Conservation (phyloP, 2,329 filamentous ascomycete genomes). For the Dryadomyces quercus-mongolicae region DNA sequence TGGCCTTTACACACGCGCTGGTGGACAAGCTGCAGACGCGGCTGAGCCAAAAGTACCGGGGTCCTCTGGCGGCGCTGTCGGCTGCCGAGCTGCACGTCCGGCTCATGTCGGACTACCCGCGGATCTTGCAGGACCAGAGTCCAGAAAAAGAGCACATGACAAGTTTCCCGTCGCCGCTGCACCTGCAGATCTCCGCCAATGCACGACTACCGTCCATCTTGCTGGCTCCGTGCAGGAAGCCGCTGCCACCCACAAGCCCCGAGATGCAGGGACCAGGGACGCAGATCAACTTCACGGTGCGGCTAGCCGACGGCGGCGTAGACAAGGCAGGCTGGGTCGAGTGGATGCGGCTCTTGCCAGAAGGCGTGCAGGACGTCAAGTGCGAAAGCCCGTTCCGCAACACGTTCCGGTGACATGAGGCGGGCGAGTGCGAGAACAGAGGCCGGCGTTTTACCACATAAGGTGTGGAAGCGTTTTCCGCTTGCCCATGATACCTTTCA, state of each 20-base stretch:
- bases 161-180: conserved; percentile 41
- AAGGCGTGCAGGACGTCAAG: conserved; percentile 41
- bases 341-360: conserved; percentile 46
- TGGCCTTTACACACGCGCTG: conserved; percentile 39
- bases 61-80: conserved; percentile 28
- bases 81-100: conserved; percentile 37
- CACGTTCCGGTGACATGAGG: conserved; percentile 24
- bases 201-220: conserved; percentile 43
- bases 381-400: conserved; percentile 36
- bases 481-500: too few species aligned
- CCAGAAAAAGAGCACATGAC: conserved; percentile 33
- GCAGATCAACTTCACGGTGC: conserved; percentile 37
- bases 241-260: conserved; percentile 27
- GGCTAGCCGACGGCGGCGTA: conserved; percentile 36
- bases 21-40: conserved; percentile 36
- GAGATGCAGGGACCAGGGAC: conserved; percentile 23
- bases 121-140: conserved; percentile 35
- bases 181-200: conserved; percentile 43
- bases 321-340: conserved; percentile 43
- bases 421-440: not conserved
- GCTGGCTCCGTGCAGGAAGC: conserved; percentile 34
- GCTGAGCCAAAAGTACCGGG: conserved; percentile 29
- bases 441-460: too few species aligned
- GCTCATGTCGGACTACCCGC: conserved; percentile 35
- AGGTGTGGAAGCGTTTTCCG: too few species aligned